Conservation (phyloP, 257 asterid species). For the Salvia hispanica region DNA sequence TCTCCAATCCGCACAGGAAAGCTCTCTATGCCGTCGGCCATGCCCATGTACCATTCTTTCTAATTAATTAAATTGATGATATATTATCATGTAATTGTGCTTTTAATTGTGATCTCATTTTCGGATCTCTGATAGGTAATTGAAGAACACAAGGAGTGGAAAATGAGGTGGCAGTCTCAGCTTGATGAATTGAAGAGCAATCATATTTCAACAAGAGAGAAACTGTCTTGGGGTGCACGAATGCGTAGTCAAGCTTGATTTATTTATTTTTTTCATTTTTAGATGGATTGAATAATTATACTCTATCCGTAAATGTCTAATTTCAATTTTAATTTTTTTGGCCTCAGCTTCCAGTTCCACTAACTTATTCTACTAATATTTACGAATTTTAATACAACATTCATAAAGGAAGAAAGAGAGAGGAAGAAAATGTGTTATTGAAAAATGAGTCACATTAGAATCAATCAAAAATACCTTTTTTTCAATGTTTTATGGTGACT, state of each 20-base stretch:
- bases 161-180: slow-evolving; percentile 48
- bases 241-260: slow-evolving; percentile 33
- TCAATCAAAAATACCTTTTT: too few species aligned
- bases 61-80: too few species aligned
- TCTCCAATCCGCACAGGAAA: slow-evolving; percentile 49
- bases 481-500: too few species aligned
- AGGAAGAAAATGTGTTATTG: too few species aligned
- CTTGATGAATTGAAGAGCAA: slow-evolving; percentile 41
- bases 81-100: too few species aligned
- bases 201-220: slow-evolving; percentile 1
- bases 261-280: not conserved
- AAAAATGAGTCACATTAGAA: too few species aligned
- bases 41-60: not conserved
- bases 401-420: too few species aligned
- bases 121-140: slow-evolving; percentile 18
- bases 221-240: slow-evolving; percentile 48
- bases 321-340: too few species aligned
- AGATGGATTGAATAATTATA: not conserved
- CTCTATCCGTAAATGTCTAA: too few species aligned
- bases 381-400: too few species aligned
- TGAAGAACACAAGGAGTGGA: slow-evolving; percentile 41
- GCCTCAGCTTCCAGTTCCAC: too few species aligned
- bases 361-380: too few species aligned
- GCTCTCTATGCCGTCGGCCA: slow-evolving; percentile 46
- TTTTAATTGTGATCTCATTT: not conserved